Base-by-base conservation (phyloP, 495 filamentous ascomycete genomes). In the Hypoxylon trugodes region DNA sequence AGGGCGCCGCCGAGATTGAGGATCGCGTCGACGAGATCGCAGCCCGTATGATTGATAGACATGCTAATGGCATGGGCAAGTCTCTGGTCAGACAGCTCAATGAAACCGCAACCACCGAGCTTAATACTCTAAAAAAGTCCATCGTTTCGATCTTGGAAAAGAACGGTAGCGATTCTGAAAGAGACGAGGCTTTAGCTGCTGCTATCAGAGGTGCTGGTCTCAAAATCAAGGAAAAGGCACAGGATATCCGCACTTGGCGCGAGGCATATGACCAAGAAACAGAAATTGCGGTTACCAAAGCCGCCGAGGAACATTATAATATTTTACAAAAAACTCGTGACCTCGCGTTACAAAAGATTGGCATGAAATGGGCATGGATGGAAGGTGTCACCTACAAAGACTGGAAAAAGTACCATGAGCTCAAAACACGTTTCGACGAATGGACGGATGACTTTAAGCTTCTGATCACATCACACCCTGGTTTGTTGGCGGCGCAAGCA, bases 331-430 rank as follows among this genome's bases (percentile, higher is more conserved):
- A 84, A 48, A 92, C 97, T 53, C 85, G 91, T 16, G 92, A 97
- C 62, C 81, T 97, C 6, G 92, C 93, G 1, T 81, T 99, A 6
- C 92, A 97, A 69, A 94, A 97, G 69, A 91, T 99, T 50, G 96
- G 96, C 35, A 93, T 96, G 85, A 91, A 95, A 57, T 99, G 96
- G 93, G 93, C 93, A 1, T 96, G 91, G 89, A 96, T 91, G 83
- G 94, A 97, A 48, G 89, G 89, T 32, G 86, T 99, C 58, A 93
- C 93, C 4, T 96, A 98, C 80, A 93, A 95, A 68, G 93, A 97
- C 71, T 99, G 96, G 96, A 84, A 85, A 22, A 90, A 90, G 68
- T 98, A 97, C 70, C 90, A 97, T 68, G 81, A 88, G 21, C 79
- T 98, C 55, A 96, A 91, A 77, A 84, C 84, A 37, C 86, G 90